These are phyloP conservation scores for Neurospora sp. DNA, from an alignment of 495 filamentous ascomycete species.

Conservation along the genomic window DNA sequence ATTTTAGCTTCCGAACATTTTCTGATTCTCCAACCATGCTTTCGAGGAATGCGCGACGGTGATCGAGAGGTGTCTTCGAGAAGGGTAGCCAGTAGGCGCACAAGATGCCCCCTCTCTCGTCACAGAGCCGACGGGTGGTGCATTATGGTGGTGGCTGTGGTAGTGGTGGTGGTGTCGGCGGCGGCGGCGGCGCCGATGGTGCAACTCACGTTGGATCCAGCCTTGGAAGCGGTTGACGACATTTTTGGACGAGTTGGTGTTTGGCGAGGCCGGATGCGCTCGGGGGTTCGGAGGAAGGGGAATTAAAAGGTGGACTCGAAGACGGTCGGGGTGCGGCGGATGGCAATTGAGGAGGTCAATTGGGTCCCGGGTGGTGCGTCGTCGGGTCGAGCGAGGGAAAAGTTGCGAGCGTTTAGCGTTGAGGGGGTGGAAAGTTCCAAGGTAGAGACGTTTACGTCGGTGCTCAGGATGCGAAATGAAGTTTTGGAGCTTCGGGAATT, in stretches of 20 bases:
- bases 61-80: not conserved
- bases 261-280: conserved; percentile 1
- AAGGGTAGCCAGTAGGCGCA: not conserved
- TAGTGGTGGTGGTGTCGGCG: not conserved
- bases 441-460: conserved; percentile 5
- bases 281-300: conserved; percentile 4
- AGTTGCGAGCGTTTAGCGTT: not conserved
- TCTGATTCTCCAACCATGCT: conserved; percentile 1
- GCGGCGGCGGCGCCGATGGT: conserved; percentile 2
- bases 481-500: conserved; percentile 25
- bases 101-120: not conserved
- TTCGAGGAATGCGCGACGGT: conserved; percentile 1
- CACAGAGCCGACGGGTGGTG: not conserved
- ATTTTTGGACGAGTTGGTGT: conserved; percentile 22
- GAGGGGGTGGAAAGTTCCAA: conserved; percentile 1
- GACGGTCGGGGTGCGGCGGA: not conserved
- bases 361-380: conserved; percentile 17
- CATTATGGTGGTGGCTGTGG: not conserved
- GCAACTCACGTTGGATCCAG: conserved; percentile 53
- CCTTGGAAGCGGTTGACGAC: conserved; percentile 34
- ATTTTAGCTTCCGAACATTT: not conserved
- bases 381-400: conserved; percentile 8
- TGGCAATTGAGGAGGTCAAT: conserved; percentile 20
- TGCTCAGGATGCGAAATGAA: conserved; percentile 13
- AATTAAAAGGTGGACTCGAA: conserved; percentile 2